Conservation (phyloP, 148 eudicot species). For the Fagopyrum esculentum region DNA sequence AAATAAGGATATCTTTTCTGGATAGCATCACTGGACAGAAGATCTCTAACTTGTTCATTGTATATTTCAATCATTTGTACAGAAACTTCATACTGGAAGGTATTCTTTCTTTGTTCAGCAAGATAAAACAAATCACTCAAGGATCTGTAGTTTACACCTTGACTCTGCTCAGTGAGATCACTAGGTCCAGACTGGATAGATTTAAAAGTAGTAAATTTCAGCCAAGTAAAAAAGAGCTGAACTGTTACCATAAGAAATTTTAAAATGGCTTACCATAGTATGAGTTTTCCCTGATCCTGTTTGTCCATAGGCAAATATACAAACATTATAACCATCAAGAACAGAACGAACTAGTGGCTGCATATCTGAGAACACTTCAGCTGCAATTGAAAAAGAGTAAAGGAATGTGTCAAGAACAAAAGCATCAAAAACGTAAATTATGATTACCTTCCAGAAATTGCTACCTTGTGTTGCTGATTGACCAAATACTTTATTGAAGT, state of each 20-base stretch:
- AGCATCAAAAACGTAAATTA: not conserved
- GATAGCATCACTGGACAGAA: slow-evolving; percentile 65
- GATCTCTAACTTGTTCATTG: slow-evolving; percentile 97
- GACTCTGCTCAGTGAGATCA: slow-evolving; percentile 72
- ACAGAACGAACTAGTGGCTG: slow-evolving; percentile 86
- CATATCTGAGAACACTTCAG: slow-evolving; percentile 84
- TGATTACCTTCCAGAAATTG: slow-evolving; percentile 12
- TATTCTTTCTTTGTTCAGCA: slow-evolving; percentile 70
- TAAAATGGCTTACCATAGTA: slow-evolving; percentile 60
- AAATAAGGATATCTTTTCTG: slow-evolving; percentile 86
- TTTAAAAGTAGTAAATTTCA: slow-evolving; percentile 6
- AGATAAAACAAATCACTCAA: slow-evolving; percentile 74
- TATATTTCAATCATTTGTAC: slow-evolving; percentile 99
- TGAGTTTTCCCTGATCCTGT: slow-evolving; percentile 97
- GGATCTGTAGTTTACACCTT: slow-evolving; percentile 94
- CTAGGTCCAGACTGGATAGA: slow-evolving; percentile 70
- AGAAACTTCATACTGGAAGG: slow-evolving; percentile 79
- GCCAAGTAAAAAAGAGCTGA: not conserved
- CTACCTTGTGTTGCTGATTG: slow-evolving; percentile 86
- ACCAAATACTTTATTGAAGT: slow-evolving; percentile 90
- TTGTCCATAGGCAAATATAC: slow-evolving; percentile 97
- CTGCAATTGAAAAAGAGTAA: slow-evolving; percentile 31
- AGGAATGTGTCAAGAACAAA: slow-evolving; percentile 12
- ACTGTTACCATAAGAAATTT: not conserved
- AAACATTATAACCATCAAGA: slow-evolving; percentile 94